Base-by-base conservation (phyloP, 2,329 filamentous ascomycete species). In the Ceratocystis huliohia region DNA sequence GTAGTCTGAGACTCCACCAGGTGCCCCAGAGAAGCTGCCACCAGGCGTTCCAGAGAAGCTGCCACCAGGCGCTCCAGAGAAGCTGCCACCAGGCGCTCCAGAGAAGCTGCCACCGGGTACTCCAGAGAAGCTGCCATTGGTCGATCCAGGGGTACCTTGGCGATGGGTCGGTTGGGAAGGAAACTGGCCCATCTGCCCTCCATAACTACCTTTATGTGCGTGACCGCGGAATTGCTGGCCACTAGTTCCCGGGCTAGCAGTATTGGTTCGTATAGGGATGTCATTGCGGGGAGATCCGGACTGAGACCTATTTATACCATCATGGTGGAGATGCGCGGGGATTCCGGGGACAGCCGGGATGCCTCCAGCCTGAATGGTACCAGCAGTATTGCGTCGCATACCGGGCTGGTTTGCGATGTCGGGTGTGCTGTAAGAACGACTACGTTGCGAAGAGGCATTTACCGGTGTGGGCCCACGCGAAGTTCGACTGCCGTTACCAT, bases 351-450 rank as follows among this genome's bases (percentile, higher is more conserved):
- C 88, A 10, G 84, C 84, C 4, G 88, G 88, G 5, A 91, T 82
- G 68, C 78, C 74, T 71, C 74, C 79, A 79, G 74, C 78, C 81
- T 74, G 75, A 80, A 75, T 83, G 82, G 69, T 80, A 78, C 65
- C 78, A 17, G 69, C 69, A 17, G 69, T 69, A 46, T 69, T 75
- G 73, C 84, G 79, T 69, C 85, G 80, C 73, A 81, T 79, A 69
- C 82, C 81, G 65, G 86, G 83, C 65, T 83, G 86, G 70, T 95
- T 90, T 20, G 66, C 66, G 71, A 96, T 96, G 74, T 97, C 92
- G 6, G 94, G 93, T 69, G 92, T 96, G 77, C 93, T 97, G 72
- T 95, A 95, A 46, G 92, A 96, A 70, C 94, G 84, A 77, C 89
- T 87, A 70, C 91, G 83, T 73, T 88, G 86, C 73, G 90, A 88